A percentile compares a stretch with the other conserved stretches of the same genome.
Conservation (phyloP, 2,329 filamentous ascomycete species). For the Sclerotinia spermophila region DNA sequence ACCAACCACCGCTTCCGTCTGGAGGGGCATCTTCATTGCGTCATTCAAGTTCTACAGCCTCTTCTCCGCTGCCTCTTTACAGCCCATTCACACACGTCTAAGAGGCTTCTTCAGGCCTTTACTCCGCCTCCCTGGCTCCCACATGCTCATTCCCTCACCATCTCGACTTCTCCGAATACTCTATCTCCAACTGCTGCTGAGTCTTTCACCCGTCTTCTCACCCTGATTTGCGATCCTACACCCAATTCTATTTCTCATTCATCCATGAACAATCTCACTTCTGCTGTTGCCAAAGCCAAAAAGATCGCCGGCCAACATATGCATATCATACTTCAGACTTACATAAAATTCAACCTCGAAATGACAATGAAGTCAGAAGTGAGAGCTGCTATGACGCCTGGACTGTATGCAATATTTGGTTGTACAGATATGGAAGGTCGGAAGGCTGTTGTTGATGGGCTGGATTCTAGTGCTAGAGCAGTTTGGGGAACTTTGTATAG, state of each 20-base stretch:
- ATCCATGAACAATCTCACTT: constrained; percentile 48
- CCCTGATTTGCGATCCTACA: constrained; percentile 57
- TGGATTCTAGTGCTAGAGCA: constrained; percentile 57
- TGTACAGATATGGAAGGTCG: constrained; percentile 49
- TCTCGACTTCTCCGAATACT: constrained; percentile 40
- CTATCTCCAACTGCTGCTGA: constrained; percentile 40
- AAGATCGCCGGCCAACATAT: constrained; percentile 59
- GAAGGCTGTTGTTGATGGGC: constrained; percentile 56
- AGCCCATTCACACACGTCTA: constrained; percentile 36
- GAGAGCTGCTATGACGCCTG: constrained; percentile 54
- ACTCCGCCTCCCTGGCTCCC: constrained; percentile 40
- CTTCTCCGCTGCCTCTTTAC: constrained; percentile 53
- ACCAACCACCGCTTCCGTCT: constrained; percentile 58
- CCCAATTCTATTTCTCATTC: constrained; percentile 51
- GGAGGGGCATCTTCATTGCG: constrained; percentile 58
- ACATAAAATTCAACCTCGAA: constrained; percentile 60
- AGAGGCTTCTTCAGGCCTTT: constrained; percentile 27
- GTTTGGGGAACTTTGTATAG: constrained; percentile 57
- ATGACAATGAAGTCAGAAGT: constrained; percentile 48
- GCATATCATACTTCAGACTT: constrained; percentile 56
- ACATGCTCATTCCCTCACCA: constrained; percentile 21
- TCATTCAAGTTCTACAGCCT: constrained; percentile 51
- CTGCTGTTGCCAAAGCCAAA: constrained; percentile 58
- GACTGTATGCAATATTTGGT: constrained; percentile 53
- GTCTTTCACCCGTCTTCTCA: constrained; percentile 45